These are phyloP conservation scores for Tulasnella sp. DNA, from an alignment of 768 basidiomycete species.

Conservation along the genomic window DNA sequence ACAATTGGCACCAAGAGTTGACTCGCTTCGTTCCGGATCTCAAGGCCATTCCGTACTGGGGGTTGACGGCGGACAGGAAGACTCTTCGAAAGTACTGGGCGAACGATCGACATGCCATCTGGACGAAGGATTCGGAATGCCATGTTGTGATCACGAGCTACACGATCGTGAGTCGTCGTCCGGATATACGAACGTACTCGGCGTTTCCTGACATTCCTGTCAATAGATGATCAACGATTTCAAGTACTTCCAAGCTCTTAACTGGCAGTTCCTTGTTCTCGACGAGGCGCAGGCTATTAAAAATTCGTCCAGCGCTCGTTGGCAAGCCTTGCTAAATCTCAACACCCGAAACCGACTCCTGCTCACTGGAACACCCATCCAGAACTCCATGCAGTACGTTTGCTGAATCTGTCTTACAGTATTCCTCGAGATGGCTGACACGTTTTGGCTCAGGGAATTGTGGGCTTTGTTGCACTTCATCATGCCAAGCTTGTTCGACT, in stretches of 20 bases:
- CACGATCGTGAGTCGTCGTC: slow-evolving; percentile 58
- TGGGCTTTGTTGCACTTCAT: slow-evolving; percentile 99
- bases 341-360: slow-evolving; percentile 92
- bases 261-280: slow-evolving; percentile 99
- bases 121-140: slow-evolving; percentile 77
- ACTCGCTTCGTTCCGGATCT: slow-evolving; percentile 89
- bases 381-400: slow-evolving; percentile 95
- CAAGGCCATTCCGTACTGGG: slow-evolving; percentile 97
- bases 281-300: slow-evolving; percentile 99
- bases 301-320: slow-evolving; percentile 88
- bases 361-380: slow-evolving; percentile 95
- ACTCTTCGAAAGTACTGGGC: slow-evolving; percentile 95
- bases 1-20: slow-evolving; percentile 99
- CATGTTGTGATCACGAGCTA: slow-evolving; percentile 96
- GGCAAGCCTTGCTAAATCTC: slow-evolving; percentile 95
- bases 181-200: neutral
- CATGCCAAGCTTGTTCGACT: slow-evolving; percentile 98
- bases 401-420: neutral
- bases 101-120: slow-evolving; percentile 94
- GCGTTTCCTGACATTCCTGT: slow-evolving; percentile 39
- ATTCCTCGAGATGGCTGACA: neutral
- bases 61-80: slow-evolving; percentile 89
- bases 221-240: slow-evolving; percentile 53
- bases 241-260: slow-evolving; percentile 93
- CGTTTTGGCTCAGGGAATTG: slow-evolving; percentile 50